Conservation (phyloP, 2,329 filamentous ascomycete genomes). For the Sporothrix euskadiensis region DNA sequence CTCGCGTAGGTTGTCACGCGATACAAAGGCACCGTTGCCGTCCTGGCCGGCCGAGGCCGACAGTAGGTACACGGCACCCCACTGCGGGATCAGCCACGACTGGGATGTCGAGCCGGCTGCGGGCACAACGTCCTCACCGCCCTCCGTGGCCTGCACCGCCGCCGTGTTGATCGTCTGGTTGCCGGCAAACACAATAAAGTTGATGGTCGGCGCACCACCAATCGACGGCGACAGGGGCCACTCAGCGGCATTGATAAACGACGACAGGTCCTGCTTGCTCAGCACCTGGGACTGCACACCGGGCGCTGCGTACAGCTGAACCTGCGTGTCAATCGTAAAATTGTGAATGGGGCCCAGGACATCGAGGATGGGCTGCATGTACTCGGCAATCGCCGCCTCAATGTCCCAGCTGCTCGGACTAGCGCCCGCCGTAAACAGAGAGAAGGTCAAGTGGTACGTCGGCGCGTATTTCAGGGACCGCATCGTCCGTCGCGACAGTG, state of each 20-base stretch:
- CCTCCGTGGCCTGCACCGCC: not conserved
- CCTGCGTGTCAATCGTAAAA: constrained; percentile 94
- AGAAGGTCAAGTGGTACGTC: constrained; percentile 94
- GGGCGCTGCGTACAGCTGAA: constrained; percentile 84
- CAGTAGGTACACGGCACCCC: constrained; percentile 73
- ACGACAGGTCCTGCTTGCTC: constrained; percentile 82
- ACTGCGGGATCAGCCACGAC: constrained; percentile 92
- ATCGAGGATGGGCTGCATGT: constrained; percentile 78
- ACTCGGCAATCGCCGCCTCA: constrained; percentile 74
- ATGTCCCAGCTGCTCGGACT: constrained; percentile 89
- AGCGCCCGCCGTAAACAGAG: constrained; percentile 80
- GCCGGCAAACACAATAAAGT: constrained; percentile 90
- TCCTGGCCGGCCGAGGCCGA: constrained; percentile 41
- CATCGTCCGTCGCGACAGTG: constrained; percentile 70
- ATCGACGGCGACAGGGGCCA: constrained; percentile 96
- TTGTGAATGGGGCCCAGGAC: constrained; percentile 83
- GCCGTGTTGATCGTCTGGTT: constrained; percentile 65
- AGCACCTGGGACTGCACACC: constrained; percentile 66
- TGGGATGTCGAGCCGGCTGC: constrained; percentile 50
- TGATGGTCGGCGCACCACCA: constrained; percentile 87
- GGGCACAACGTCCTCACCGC: constrained; percentile 37
- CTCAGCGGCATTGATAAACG: constrained; percentile 96
- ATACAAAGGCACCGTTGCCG: constrained; percentile 52
- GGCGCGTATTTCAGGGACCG: constrained; percentile 87
- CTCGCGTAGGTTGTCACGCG: constrained; percentile 67